phyloP scores from a whole-genome alignment of 2,329 filamentous ascomycete species.

The Sarocladiaceae sp. region DNA sequence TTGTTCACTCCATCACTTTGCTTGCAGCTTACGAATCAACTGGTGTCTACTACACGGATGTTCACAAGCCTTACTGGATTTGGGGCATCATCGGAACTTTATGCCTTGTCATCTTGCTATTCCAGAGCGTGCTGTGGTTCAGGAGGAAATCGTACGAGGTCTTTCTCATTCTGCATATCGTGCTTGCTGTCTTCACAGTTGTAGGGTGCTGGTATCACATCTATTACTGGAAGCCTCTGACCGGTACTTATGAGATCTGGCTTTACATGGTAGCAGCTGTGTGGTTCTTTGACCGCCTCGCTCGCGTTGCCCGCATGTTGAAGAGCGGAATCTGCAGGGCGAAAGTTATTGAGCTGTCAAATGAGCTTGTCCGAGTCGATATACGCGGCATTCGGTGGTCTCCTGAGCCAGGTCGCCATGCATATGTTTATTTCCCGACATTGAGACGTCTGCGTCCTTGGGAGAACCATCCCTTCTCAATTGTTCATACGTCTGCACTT shows the following conservation, averaged over 20 bases:
- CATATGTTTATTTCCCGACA: slow-evolving; percentile 46
- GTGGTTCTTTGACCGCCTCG: slow-evolving; percentile 38
- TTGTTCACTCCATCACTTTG: slow-evolving; percentile 38
- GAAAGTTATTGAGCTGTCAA: slow-evolving; percentile 28
- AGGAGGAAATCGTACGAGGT: slow-evolving; percentile 32
- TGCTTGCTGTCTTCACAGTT: slow-evolving; percentile 32
- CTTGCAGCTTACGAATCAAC: slow-evolving; percentile 25
- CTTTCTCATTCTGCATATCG: slow-evolving; percentile 36
- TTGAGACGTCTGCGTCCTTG: slow-evolving; percentile 34
- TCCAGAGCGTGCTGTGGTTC: slow-evolving; percentile 25
- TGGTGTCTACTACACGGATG: slow-evolving; percentile 22
- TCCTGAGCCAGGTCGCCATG: slow-evolving; percentile 27
- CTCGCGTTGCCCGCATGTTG: slow-evolving; percentile 32
- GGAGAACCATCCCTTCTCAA: slow-evolving; percentile 53
- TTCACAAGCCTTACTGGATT: slow-evolving; percentile 29
- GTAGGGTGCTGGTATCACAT: slow-evolving; percentile 37
- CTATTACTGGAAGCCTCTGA: slow-evolving; percentile 23
- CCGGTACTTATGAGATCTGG: slow-evolving; percentile 41
- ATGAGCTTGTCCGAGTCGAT: slow-evolving; percentile 34
- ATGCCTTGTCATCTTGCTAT: slow-evolving; percentile 19
- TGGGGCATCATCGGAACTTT: slow-evolving; percentile 38
- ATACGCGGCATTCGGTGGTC: slow-evolving; percentile 33
- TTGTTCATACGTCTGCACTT: slow-evolving; percentile 23
- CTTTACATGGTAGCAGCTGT: slow-evolving; percentile 20
- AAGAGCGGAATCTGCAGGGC: slow-evolving; percentile 32